phyloP scores from a whole-genome alignment of 2,329 filamentous ascomycete species.

The Clarireedia monteithiana region DNA sequence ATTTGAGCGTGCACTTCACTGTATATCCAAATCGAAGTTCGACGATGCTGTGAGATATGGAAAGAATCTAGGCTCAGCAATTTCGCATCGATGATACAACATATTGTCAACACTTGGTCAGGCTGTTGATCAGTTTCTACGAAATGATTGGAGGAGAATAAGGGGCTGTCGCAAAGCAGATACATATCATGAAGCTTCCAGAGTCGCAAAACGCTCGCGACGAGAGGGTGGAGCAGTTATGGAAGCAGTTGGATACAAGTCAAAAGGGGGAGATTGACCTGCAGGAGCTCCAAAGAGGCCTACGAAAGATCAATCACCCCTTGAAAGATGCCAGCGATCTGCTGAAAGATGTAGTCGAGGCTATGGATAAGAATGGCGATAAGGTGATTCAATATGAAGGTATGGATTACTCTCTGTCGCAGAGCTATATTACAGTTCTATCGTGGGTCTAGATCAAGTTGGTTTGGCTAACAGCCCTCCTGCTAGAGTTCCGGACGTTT shows the following conservation, averaged over 20 bases:
- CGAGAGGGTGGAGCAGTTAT: constrained; percentile 74
- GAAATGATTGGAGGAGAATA: constrained; percentile 21
- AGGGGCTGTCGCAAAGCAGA: constrained; percentile 8
- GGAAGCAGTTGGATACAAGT: constrained; percentile 72
- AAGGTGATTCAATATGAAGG: constrained; percentile 87
- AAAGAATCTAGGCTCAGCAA: background rate
- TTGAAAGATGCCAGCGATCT: constrained; percentile 88
- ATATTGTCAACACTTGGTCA: constrained; percentile 8
- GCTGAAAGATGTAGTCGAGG: constrained; percentile 69
- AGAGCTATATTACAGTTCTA: background rate
- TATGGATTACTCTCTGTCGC: constrained; percentile 36
- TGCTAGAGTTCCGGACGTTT: constrained; percentile 77
- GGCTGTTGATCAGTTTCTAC: constrained; percentile 9
- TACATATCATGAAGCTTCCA: constrained; percentile 18
- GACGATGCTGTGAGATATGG: constrained; percentile 1
- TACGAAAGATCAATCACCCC: constrained; percentile 85
- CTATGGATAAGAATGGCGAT: constrained; percentile 81
- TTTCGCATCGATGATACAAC: constrained; percentile 18
- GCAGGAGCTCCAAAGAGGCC: constrained; percentile 72
- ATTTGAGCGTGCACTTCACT: background rate
- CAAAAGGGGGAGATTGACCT: constrained; percentile 75
- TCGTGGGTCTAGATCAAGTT: no score
- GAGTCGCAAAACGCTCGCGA: constrained; percentile 75
- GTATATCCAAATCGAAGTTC: background rate
- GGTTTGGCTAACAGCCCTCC: constrained; percentile 1